Base-by-base conservation (phyloP, 78 protist species). In the Thecamonas trahens region DNA sequence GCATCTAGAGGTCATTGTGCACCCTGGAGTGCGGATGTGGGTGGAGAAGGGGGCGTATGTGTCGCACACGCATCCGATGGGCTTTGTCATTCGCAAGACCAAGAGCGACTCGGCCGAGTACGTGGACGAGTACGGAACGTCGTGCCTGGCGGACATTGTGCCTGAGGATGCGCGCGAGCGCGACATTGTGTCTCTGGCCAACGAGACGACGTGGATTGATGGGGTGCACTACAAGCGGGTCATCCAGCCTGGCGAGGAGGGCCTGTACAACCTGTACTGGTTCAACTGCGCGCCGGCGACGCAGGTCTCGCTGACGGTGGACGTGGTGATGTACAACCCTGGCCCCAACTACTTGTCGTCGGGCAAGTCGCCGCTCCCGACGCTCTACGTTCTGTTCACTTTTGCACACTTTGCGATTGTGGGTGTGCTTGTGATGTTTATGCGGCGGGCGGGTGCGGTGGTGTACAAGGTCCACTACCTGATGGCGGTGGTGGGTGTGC, bases 331-430 rank as follows among this genome's bases (percentile, higher is more conserved):
- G 8, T 18, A 60, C 18, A 65, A 65, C 70, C 54, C 44, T 3
- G 64, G 64, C 18, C 20, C 18, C 31, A 29, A 24, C 32, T 40
- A 40, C 11, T 13, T 65, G 20, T 40, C 54, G 6, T 11, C 70
- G 17, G 70, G 70, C 29, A 53, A 65, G 15, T 4, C 4, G 42
- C 70, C 70, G 6, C 70, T 65, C 15, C 54, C 54, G 22, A 65
- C 28, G n/a, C 6, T 65, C 26, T 65, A 65, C 70, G 7, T 6
- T 3, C 20, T 65, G 37, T 3, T 40, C 6, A 35, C 20, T 17
- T 4, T 42, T 15, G 54, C 24, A 2, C 15, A 34, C 15, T 2
- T 37, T 8, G 22, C 45, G 15, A 28, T 32, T 17, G 1, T 22
- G 32, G n/a, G 3, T 11, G 44, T 11, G 24, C 40, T 49, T 49